Evolutionary conservation across 176 grass and related monocot species (phyloP), one percentile per base, ranked within the genome.

Genomic region (Pharus latifolius): DNA sequence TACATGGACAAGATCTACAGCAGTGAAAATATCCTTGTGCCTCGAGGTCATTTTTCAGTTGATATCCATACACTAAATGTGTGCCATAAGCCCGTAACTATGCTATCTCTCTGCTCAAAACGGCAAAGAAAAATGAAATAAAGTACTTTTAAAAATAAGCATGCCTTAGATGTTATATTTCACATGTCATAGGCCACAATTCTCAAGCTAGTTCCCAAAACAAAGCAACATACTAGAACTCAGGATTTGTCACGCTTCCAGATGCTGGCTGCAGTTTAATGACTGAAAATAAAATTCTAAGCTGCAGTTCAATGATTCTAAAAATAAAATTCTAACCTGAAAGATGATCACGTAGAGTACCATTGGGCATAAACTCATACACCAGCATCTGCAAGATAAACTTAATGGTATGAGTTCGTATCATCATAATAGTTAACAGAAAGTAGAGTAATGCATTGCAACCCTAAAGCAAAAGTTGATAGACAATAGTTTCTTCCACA

Each of bases 311-410:
- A 29, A 5, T 49, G 73, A 6, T 9, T 56, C 80, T 0, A 54
- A 47, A 72, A 73, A 80, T 27, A 59, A 78, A 40, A 38, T 43
- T 67, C 56, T 84, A 26, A 91, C 84, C 80, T 70, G 88, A 91
- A 66, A 91, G 43, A 80, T 87, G 77, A 61, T 92, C 89, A 29
- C 84, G 84, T 45, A 92, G 68, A 82, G 47, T 84, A 71, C 84
- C 89, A 51, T 92, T 92, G 47, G 89, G 73, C 89, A 92, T 87
- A 80, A 78, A 88, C 69, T 92, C 89, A 67, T 92, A 88, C n/a
- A 92, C 80, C 69, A 92, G 64, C 84, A 92, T 87, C 89, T 91
- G 89, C 49, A 74, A 78, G 63, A 69, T 48, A 76, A 17, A 55
- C 0, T 68, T 55, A 79, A 69, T 3, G 50, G 20, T 53, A 51